Evolutionary conservation across 441 rosid species (phyloP), one percentile per base, ranked within the genome.

Genomic region (Erodium trifolium): DNA sequence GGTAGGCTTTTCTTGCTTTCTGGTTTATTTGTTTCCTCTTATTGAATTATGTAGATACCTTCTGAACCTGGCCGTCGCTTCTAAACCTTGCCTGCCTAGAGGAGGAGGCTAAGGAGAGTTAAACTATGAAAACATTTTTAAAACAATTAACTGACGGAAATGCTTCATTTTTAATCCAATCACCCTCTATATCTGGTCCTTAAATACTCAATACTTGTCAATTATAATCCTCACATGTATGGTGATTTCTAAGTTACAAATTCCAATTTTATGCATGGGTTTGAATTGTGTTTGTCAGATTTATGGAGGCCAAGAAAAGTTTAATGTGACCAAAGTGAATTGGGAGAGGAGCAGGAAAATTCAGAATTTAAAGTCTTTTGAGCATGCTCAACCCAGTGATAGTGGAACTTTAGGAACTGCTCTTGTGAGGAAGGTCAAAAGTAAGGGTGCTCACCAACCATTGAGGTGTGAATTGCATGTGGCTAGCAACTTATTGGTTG

Each of bases 361-460:
- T 59, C 71, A 68, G 43, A 79, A 49, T 29, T 64, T 68, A 16
- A 70, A 67, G 41, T 71, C 78, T 43, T 74, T 63, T 62, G 69
- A 81, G 73, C 85, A 72, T 68, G 68, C 64, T 65, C 72, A 70
- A 63, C 35, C 77, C 6, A 63, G 75, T 78, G 77, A 80, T 72
- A 76, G 78, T 72, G 84, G 83, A 70, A 80, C 78, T 62, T 77
- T 82, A 60, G 78, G 9, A 53, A 53, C 60, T 14, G 76, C 81
- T 74, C 67, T 77, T 35, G 65, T 82, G 4, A 88, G 86, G 84
- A 88, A 82, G 84, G 63, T 75, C 13, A 70, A 68, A 31, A 75
- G 72, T 73, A 81, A 76, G 73, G 89, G 68, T 67, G 77, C 66
- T 9, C 64, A 72, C 3, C 34, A 31, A 31, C 34, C 3, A 31